Percentiles rank a stretch among this genome's conserved stretches.
Conservation (phyloP, 2,329 filamentous ascomycete species). For the Epicoccum sorghinum region DNA sequence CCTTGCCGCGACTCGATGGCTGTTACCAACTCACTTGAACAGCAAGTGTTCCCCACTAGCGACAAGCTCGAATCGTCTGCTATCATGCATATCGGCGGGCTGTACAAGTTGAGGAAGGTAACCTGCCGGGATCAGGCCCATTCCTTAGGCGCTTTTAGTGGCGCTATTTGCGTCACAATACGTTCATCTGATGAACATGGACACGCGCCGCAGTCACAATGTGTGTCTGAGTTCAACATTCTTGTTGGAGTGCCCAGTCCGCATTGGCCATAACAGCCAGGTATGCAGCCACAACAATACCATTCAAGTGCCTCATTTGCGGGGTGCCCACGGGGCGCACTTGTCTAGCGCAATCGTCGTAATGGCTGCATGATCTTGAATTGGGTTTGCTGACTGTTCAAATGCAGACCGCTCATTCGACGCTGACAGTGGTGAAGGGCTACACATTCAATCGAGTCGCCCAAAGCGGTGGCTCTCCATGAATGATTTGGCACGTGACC, state of each 20-base stretch:
- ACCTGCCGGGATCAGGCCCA: conserved; percentile 15
- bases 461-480: too few relatives aligned
- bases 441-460: background rate
- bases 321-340: conserved; percentile 22
- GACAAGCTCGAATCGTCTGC: conserved; percentile 6
- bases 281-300: conserved; percentile 24
- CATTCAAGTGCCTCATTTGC: conserved; percentile 21
- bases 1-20: background rate
- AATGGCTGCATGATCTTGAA: conserved; percentile 12
- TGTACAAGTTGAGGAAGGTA: conserved; percentile 12
- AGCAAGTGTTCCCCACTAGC: conserved; percentile 3
- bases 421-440: background rate
- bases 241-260: conserved; percentile 20
- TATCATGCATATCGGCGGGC: conserved; percentile 2
- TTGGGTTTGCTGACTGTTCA: background rate
- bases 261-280: conserved; percentile 5
- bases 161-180: conserved; percentile 17
- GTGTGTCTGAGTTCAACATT: conserved; percentile 17
- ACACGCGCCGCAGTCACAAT: conserved; percentile 15
- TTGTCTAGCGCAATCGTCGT: conserved; percentile 10
- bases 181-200: conserved; percentile 3
- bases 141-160: conserved; percentile 10
- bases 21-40: conserved; percentile 3
- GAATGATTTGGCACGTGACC: too few relatives aligned
- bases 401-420: background rate